A percentile compares a stretch with the other conserved stretches of the same genome.
phyloP scores from a whole-genome alignment of 805 yeast species.

The Candida michaelii region DNA sequence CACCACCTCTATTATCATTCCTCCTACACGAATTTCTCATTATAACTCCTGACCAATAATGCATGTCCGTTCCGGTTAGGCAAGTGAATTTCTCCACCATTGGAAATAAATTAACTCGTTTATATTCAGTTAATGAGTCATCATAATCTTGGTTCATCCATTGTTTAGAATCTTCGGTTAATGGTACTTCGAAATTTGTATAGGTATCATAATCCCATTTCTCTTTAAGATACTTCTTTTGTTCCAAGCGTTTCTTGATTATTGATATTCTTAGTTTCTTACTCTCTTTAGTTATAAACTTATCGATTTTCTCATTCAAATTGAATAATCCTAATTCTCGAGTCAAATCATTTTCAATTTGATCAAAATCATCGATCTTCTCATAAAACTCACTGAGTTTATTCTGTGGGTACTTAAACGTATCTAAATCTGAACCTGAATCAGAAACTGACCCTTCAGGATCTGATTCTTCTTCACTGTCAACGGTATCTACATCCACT shows the following conservation, averaged over 20 bases:
- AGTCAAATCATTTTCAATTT: conserved; percentile 28
- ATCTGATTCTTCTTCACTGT: conserved; percentile 23
- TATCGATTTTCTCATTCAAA: conserved; percentile 32
- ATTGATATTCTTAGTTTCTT: conserved; percentile 30
- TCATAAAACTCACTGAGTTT: conserved; percentile 31
- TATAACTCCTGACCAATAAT: conserved; percentile 97
- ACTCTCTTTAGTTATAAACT: conserved; percentile 32
- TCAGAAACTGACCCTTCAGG: conserved; percentile 19
- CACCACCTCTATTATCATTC: conserved; percentile 83
- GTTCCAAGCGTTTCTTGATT: conserved; percentile 32
- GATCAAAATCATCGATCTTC: conserved; percentile 34
- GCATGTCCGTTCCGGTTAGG: conserved; percentile 71
- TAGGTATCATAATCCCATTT: conserved; percentile 45
- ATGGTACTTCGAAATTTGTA: conserved; percentile 40
- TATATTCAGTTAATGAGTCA: conserved; percentile 45
- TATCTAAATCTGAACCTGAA: conserved; percentile 16
- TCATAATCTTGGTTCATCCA: conserved; percentile 34
- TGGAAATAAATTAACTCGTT: conserved; percentile 73
- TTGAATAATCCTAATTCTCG: conserved; percentile 34
- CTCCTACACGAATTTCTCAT: conserved; percentile 94
- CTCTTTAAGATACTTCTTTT: conserved; percentile 28
- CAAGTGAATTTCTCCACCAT: conserved; percentile 87
- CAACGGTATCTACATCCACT: conserved; percentile 24
- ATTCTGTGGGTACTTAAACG: conserved; percentile 12
- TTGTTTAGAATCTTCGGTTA: conserved; percentile 5